Evolutionary conservation across 2,329 filamentous ascomycete genomes (phyloP).

Genomic region (Calonectria honghensis): DNA sequence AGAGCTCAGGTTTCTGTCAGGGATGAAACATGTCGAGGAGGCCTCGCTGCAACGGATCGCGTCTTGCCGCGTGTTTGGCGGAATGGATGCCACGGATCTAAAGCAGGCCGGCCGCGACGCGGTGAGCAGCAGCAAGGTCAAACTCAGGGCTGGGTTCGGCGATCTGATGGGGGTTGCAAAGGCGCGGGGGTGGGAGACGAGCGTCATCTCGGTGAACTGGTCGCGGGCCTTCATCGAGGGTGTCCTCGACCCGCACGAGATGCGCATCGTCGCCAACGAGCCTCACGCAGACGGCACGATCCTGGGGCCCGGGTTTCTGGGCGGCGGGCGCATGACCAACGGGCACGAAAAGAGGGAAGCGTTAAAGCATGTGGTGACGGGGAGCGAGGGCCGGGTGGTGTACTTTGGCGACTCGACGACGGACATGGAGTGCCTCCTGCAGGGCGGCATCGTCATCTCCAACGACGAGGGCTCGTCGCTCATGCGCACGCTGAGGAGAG

Average conservation of each 20-base stretch:
- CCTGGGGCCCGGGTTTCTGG: conserved; percentile 61
- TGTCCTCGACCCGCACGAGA: conserved; percentile 59
- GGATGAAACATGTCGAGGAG: conserved; percentile 66
- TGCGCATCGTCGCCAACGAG: conserved; percentile 67
- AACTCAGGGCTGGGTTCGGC: conserved; percentile 64
- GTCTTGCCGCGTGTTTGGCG: conserved; percentile 66
- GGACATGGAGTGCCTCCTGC: conserved; percentile 72
- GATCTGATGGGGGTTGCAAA: conserved; percentile 56
- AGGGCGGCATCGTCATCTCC: conserved; percentile 69
- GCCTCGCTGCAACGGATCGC: conserved; percentile 67
- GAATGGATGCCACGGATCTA: conserved; percentile 59
- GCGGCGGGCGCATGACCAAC: conserved; percentile 57
- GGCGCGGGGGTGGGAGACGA: conserved; percentile 61
- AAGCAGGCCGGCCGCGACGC: conserved; percentile 62
- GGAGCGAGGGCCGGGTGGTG: conserved; percentile 56
- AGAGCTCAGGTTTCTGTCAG: conserved; percentile 67
- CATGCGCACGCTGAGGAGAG: conserved; percentile 60
- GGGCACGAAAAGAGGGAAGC: conserved; percentile 68
- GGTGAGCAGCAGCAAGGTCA: conserved; percentile 58
- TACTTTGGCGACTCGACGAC: conserved; percentile 77
- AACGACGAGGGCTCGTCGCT: conserved; percentile 60
- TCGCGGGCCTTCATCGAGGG: conserved; percentile 68
- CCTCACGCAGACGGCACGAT: conserved; percentile 63
- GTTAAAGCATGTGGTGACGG: conserved; percentile 57
- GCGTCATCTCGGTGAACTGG: conserved; percentile 72